Conservation (phyloP, 1,284 basidiomycete species). For the Schizophyllum commune region DNA sequence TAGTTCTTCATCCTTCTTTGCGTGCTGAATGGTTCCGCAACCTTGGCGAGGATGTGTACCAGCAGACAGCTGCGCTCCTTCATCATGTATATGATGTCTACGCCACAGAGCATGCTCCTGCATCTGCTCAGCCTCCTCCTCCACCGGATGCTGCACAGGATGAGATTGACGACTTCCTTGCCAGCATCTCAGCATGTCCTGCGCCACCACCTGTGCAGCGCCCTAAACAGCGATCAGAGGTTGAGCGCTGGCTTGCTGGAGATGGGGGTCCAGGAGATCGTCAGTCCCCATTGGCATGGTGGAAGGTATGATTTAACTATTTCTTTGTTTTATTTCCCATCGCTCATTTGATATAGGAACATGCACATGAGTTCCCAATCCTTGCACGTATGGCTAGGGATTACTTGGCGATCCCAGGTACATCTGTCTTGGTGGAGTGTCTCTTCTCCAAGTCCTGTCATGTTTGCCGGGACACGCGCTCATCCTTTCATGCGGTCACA, state of each 20-base stretch:
- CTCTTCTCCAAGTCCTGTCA: slow-evolving; percentile 26
- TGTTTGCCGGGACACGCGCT: slow-evolving; percentile 15
- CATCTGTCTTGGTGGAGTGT: slow-evolving; percentile 16
- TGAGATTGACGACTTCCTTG: too few species aligned
- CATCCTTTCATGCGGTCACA: neutral
- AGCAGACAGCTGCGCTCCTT: too few species aligned
- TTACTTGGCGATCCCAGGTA: slow-evolving; percentile 24
- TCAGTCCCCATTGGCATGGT: slow-evolving; percentile 1
- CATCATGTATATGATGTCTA: too few species aligned
- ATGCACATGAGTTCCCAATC: slow-evolving; percentile 15
- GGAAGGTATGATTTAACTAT: neutral
- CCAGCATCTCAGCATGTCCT: too few species aligned
- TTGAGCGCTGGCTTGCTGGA: too few species aligned
- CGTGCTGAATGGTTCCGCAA: slow-evolving; percentile 4
- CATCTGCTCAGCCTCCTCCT: too few species aligned
- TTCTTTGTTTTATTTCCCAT: neutral
- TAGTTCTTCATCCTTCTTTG: slow-evolving; percentile 7
- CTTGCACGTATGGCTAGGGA: slow-evolving; percentile 23
- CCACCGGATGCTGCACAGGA: too few species aligned
- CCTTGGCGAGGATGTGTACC: neutral
- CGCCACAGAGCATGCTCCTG: too few species aligned
- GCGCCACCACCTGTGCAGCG: too few species aligned
- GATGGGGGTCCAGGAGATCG: neutral
- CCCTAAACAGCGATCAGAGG: too few species aligned
- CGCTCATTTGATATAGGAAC: slow-evolving; percentile 1